Base-by-base conservation (phyloP, 2,329 filamentous ascomycete genomes). In the Phyllosticta capitalensis region DNA sequence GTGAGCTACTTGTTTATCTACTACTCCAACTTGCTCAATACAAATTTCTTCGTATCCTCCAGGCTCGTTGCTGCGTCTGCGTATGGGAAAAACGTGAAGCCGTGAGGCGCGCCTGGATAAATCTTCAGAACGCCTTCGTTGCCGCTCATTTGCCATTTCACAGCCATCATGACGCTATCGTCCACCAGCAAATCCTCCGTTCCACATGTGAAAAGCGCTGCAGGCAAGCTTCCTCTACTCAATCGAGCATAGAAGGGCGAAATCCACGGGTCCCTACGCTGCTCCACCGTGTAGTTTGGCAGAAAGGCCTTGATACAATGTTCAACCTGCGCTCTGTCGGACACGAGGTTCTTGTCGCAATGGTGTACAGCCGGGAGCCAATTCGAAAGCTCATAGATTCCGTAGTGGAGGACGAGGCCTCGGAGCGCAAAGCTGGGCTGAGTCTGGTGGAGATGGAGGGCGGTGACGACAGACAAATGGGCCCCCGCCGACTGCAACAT, bases 131-230 rank as follows among this genome's bases (percentile, higher is more conserved):
- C 69, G 0, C 74, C 73, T 67, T 81, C 78, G 5, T 74, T 76
- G 2, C 80, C 80, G 63, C 71, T 74, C 67, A 79, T 78, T 64
- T 68, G 66, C 81, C 81, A 84, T 69, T 81, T 82, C 1, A 73
- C 69, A 3, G 73, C 72, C 81, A 84, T 83, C 53, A 80, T 67
- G 21, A 81, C 66, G 17, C 73, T 79, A 63, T 81, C 79, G 63
- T 81, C 78, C 0, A 84, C 64, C 61, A 84, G 63, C 5, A 75
- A 74, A 67, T 84, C 82, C 61, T 79, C 75, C 5, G 80, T 83
- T 0, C 81, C 81, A 61, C 77, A 79, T 0, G 77, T 73, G 63
- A 83, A 84, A 20, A 84, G 64, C 2, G 81, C 80, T 0, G 77
- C 75, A 22, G 81, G 81, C n/a, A 83, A 66, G 57, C 67, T 67